These are phyloP conservation scores for Cladosporium sp. DNA, from an alignment of 2,329 filamentous ascomycete species.

Conservation along the genomic window DNA sequence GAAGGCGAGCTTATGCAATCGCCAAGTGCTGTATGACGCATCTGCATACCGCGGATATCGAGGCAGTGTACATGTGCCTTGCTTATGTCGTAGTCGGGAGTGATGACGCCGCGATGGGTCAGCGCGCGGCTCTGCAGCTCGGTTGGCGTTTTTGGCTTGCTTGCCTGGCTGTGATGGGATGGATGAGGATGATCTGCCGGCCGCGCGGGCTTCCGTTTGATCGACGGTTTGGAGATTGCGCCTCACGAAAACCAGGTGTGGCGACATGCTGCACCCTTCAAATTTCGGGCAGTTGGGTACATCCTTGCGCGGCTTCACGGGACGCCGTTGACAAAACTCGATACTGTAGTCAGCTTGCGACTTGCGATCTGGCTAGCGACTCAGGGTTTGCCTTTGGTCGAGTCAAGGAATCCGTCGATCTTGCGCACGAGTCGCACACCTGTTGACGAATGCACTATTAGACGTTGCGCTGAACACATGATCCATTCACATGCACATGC, in stretches of 20 bases:
- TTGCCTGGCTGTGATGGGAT: too few relatives aligned
- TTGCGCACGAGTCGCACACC: not conserved
- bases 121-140: not conserved
- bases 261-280: not conserved
- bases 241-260: not conserved
- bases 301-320: not conserved
- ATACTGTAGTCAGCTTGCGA: too few relatives aligned
- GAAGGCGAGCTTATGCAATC: not conserved
- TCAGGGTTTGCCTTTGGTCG: not conserved
- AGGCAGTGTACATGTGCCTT: not conserved
- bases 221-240: not conserved
- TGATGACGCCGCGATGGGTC: not conserved
- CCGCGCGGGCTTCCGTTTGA: not conserved
- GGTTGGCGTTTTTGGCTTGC: constrained; percentile 2
- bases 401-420: not conserved
- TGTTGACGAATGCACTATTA: too few relatives aligned
- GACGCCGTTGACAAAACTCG: not conserved
- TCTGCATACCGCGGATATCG: not conserved
- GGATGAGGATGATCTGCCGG: too few relatives aligned
- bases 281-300: not conserved
- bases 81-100: not conserved
- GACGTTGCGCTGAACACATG: too few relatives aligned
- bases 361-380: too few relatives aligned
- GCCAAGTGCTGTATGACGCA: not conserved
- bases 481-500: too few relatives aligned